These are phyloP conservation scores for Madurella mycetomatis DNA, from an alignment of 2,329 filamentous ascomycete genomes.

Conservation along the genomic window DNA sequence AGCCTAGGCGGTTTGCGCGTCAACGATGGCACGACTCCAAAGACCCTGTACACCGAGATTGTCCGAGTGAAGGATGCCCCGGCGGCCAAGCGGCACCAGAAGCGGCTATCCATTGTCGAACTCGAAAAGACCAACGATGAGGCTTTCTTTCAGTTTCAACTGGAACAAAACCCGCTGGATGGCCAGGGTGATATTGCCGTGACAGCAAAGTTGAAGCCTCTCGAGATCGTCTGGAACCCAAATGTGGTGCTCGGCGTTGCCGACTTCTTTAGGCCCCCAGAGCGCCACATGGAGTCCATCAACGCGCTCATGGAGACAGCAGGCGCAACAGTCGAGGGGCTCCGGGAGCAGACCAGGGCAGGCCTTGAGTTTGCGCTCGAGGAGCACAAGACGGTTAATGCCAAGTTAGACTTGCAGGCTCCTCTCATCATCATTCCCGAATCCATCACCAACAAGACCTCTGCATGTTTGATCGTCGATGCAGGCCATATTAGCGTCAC, in stretches of 20 bases:
- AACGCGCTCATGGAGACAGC: constrained; percentile 92
- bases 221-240: constrained; percentile 97
- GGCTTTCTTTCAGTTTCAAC: constrained; percentile 84
- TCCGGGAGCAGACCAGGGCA: constrained; percentile 91
- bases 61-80: constrained; percentile 90
- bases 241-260: constrained; percentile 85
- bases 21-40: constrained; percentile 90
- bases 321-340: constrained; percentile 88
- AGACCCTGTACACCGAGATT: constrained; percentile 90
- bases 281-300: constrained; percentile 98
- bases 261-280: constrained; percentile 93
- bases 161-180: constrained; percentile 94
- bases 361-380: constrained; percentile 94
- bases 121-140: constrained; percentile 51
- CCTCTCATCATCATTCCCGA: constrained; percentile 95
- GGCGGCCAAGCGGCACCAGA: constrained; percentile 38
- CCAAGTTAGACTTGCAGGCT: constrained; percentile 89
- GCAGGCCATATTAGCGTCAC: constrained; percentile 93
- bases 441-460: constrained; percentile 75
- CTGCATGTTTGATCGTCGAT: constrained; percentile 88
- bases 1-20: constrained; percentile 89
- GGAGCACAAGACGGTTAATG: constrained; percentile 97
- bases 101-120: constrained; percentile 50
- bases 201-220: constrained; percentile 85
- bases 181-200: constrained; percentile 87